Evolutionary conservation across 768 basidiomycete genomes (phyloP), one percentile per base, ranked within the genome.

Genomic region (Suillus clintonianus): DNA sequence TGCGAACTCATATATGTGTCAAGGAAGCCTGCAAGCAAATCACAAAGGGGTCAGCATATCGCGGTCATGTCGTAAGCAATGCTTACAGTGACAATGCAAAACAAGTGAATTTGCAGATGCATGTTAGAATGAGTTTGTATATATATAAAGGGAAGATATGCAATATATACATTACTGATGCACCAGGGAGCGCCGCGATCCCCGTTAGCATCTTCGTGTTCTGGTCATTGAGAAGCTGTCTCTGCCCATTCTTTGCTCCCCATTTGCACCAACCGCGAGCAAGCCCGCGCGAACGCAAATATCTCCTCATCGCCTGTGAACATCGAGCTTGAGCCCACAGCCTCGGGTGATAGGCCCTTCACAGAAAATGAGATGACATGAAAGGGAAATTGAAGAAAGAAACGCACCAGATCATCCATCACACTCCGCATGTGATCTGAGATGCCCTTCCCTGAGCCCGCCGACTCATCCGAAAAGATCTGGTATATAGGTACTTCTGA

Each of bases 271-370:
- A 94, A 79, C 50, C 94, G 83, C 27, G 91, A 94, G 71, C 92
- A 94, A 22, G 96, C 96, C 41, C 97, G 86, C 13, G 95, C 95
- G 75, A 98, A 99, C 0, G 97, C 97, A 73, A 99, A 99, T 0
- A 98, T 74, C 76, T 99, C 97, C 75, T 99, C 97, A 71, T 99
- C 96, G 4, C 97, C 96, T 0, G 90, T 90, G 73, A 99, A 99
- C 80, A 99, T 91, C 48, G 94, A 90, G 65, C 91, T 94, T 2
- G 83, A 81, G 39, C 94, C 92, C 19, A 97, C 90, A 22, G 85
- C 78, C 34, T 94, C 88, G 27, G 83, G 83, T 1, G 90, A 83
- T 1, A 98, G 80, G 22, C 95, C 95, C 94, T 96, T 67, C 37
- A 47, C 34, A 54, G 61, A 48, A 64, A 62, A 60, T 70, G 19